Base-by-base conservation (phyloP, 2,329 filamentous ascomycete genomes). In the Exophiala sideris region DNA sequence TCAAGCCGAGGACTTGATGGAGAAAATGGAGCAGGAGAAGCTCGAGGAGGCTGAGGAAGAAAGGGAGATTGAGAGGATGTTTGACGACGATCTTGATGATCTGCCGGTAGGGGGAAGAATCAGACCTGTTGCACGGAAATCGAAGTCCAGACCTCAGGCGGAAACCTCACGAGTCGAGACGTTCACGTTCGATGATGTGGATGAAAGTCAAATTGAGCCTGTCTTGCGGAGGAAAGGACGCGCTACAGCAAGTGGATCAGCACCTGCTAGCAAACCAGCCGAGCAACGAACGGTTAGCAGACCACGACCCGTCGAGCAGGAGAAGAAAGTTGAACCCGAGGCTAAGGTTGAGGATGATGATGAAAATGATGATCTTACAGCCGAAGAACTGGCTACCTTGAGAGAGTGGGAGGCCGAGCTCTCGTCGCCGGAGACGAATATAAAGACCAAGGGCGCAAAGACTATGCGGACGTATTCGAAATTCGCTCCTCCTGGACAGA, bases 11-110 rank as follows among this genome's bases (percentile, higher is more conserved):
- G 52, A 58, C 16, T 32, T 58, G 44, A 41, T 49, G 48, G 56
- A 54, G 41, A 40, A 48, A 29, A 55, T 58, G 56, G 48, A 58
- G 16, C 35, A 52, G 36, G 56, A 58, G 36, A 51, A 52, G 29
- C 14, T 55, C 12, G 52, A 42, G 4, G 51, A 58, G 33, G 36
- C 52, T 24, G 39, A 49, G 7, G 56, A 58, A 21, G 48, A 39
- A 39, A 38, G 44, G 12, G 53, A 59, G 29, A 34, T 59, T 32
- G 47, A 48, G 11, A 42, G 45, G 11, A 45, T 36, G 5, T 50
- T 59, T 29, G 33, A 42, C 5, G 53, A 52, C 5, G 45, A 39
- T 14, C 10, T 40, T 41, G 44, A 45, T 16, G 47, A n/a, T 34
- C 12, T 29, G 41, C 18, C 41, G n/a, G n/a, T 21, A 1, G 21